A percentile compares a stretch with the other conserved stretches of the same genome.
Conservation (phyloP, 2,329 filamentous ascomycete species). For the Coleophoma cylindrospora region DNA sequence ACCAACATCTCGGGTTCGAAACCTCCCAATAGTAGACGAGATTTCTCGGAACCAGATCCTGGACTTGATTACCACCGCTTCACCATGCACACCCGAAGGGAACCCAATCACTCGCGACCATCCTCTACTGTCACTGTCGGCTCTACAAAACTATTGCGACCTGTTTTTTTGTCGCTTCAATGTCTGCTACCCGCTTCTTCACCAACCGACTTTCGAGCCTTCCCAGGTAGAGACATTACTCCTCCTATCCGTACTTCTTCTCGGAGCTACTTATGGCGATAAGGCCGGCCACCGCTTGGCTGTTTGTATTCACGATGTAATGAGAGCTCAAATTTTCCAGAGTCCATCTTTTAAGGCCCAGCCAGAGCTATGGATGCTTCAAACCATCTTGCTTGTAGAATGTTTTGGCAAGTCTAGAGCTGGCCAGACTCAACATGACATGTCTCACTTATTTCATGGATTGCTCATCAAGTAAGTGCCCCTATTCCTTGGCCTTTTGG, state of each 20-base stretch:
- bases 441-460: constrained; percentile 55
- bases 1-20: constrained; percentile 23
- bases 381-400: constrained; percentile 57
- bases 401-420: constrained; percentile 61
- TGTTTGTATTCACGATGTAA: constrained; percentile 56
- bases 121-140: constrained; percentile 41
- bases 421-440: constrained; percentile 58
- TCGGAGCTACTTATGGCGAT: constrained; percentile 57
- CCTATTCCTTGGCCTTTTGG: too few species aligned
- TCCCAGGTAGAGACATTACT: constrained; percentile 44
- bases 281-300: constrained; percentile 55
- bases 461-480: constrained; percentile 40
- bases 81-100: constrained; percentile 42
- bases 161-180: constrained; percentile 59
- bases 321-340: constrained; percentile 54
- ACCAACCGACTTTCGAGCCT: constrained; percentile 51
- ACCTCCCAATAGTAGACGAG: constrained; percentile 31
- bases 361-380: constrained; percentile 56
- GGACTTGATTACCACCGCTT: constrained; percentile 43
- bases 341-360: constrained; percentile 50
- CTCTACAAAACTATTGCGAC: constrained; percentile 51
- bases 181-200: constrained; percentile 52
- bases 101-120: constrained; percentile 41
- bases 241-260: constrained; percentile 47
- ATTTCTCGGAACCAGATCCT: constrained; percentile 36